A percentile compares a stretch with the other conserved stretches of the same genome.
phyloP scores from a whole-genome alignment of 2,329 filamentous ascomycete genomes.

The Geosmithia flava region DNA sequence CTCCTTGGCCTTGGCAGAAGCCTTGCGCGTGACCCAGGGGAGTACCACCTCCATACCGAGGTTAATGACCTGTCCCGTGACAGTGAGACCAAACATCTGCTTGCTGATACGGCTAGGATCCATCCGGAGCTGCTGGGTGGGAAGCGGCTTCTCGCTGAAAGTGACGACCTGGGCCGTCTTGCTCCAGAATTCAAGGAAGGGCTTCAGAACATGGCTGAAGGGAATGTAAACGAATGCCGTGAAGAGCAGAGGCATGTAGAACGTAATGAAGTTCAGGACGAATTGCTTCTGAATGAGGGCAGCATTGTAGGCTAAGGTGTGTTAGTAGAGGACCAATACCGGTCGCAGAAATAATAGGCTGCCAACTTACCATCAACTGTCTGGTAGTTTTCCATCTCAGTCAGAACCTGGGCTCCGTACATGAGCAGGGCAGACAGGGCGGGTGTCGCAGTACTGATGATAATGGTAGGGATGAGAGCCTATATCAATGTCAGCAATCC shows the following conservation, averaged over 20 bases:
- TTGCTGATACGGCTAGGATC: conserved; percentile 74
- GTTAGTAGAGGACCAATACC: neutral
- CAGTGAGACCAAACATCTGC: conserved; percentile 92
- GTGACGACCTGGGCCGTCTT: conserved; percentile 63
- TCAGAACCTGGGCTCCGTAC: conserved; percentile 62
- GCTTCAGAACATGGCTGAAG: conserved; percentile 73
- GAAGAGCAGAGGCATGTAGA: conserved; percentile 82
- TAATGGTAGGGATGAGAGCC: conserved; percentile 78
- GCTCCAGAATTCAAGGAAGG: conserved; percentile 74
- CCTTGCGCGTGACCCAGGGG: conserved; percentile 70
- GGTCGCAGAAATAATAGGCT: neutral
- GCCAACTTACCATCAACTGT: conserved; percentile 52
- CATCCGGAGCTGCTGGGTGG: conserved; percentile 59
- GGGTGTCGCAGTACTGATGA: conserved; percentile 73
- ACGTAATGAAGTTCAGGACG: conserved; percentile 91
- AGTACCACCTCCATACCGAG: conserved; percentile 75
- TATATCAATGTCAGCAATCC: conserved; percentile 15
- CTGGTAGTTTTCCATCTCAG: conserved; percentile 82
- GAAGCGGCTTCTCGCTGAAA: conserved; percentile 59
- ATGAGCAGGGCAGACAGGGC: conserved; percentile 67
- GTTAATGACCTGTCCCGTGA: conserved; percentile 85
- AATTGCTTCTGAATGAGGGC: conserved; percentile 89
- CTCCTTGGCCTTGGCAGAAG: conserved; percentile 67
- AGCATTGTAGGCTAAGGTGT: conserved; percentile 58
- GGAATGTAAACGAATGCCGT: conserved; percentile 93